Percentiles rank a stretch among this genome's conserved stretches.
These are phyloP conservation scores for Hibiscus tridactylites DNA, from an alignment of 345 rosid genomes.

Conservation along the genomic window DNA sequence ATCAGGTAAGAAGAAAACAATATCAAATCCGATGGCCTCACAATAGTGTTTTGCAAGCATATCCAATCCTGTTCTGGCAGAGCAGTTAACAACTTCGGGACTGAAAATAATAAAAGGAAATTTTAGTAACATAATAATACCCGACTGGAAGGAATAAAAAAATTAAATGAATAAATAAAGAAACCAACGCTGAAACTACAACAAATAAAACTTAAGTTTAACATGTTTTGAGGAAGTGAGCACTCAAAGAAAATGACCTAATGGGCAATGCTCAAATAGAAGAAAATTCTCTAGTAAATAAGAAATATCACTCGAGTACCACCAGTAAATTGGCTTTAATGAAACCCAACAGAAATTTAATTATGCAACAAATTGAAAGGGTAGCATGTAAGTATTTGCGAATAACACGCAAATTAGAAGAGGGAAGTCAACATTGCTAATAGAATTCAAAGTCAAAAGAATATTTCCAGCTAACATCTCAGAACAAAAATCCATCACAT, in stretches of 20 bases:
- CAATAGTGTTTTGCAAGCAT: slow-evolving; percentile 73
- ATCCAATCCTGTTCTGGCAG: slow-evolving; percentile 96
- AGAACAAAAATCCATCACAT: neutral
- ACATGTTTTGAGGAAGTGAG: neutral
- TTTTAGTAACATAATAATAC: neutral
- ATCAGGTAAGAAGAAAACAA: slow-evolving; percentile 87
- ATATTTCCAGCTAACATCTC: too few relatives aligned
- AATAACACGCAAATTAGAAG: neutral
- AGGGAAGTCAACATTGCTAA: neutral
- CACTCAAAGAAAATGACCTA: neutral
- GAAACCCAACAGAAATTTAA: neutral
- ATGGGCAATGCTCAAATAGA: neutral
- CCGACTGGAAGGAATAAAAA: slow-evolving; percentile 2
- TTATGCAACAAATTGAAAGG: neutral
- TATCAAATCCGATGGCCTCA: slow-evolving; percentile 71
- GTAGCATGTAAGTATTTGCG: neutral
- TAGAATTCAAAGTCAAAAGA: neutral
- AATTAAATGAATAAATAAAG: neutral
- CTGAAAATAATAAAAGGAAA: slow-evolving; percentile 22
- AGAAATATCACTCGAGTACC: neutral
- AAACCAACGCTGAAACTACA: neutral
- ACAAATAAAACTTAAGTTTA: neutral
- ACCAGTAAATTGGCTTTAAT: neutral
- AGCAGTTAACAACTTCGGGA: slow-evolving; percentile 83
- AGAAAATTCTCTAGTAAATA: neutral